Percentiles rank a stretch among this genome's conserved stretches.
Conservation (phyloP, 192 early-diverging fungal genomes). For the Thoreauomyces humboldtii region DNA sequence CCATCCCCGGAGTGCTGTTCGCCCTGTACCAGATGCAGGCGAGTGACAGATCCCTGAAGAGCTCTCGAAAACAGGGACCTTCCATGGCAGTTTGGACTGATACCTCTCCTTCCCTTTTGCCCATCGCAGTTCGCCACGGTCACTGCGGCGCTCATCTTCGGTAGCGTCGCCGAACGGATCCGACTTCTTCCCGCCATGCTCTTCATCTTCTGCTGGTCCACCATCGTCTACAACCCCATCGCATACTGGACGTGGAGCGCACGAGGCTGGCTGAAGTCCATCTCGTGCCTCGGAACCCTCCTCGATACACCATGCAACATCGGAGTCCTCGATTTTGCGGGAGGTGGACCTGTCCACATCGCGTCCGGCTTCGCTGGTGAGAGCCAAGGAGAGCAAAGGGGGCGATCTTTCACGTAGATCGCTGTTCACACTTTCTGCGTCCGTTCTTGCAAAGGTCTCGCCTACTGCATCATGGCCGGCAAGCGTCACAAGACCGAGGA, state of each 20-base stretch:
- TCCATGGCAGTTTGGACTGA: too few relatives aligned
- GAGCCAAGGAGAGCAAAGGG: too few relatives aligned
- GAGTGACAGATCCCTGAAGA: too few relatives aligned
- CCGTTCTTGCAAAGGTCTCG: too few relatives aligned
- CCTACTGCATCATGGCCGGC: conserved; percentile 83
- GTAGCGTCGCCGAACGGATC: conserved; percentile 85
- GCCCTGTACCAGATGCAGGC: conserved; percentile 85
- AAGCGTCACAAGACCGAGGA: conserved; percentile 75
- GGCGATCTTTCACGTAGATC: too few relatives aligned
- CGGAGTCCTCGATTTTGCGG: conserved; percentile 91
- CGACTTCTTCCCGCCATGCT: conserved; percentile 81
- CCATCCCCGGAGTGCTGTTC: conserved; percentile 76
- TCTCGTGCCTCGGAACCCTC: conserved; percentile 38
- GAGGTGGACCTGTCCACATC: conserved; percentile 95
- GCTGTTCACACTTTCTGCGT: too few relatives aligned
- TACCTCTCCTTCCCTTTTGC: too few relatives aligned
- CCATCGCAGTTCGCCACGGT: conserved; percentile 93
- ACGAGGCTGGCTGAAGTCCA: conserved; percentile 78
- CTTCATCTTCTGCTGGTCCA: conserved; percentile 89
- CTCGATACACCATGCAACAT: conserved; percentile 40
- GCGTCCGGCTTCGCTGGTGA: conserved; percentile 85
- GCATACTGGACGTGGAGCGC: conserved; percentile 93
- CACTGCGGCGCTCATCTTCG: conserved; percentile 87
- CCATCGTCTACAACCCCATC: conserved; percentile 89
- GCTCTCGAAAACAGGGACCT: too few relatives aligned